Conservation (phyloP, 306 rosid genomes). For the Spatholobus suberectus region DNA sequence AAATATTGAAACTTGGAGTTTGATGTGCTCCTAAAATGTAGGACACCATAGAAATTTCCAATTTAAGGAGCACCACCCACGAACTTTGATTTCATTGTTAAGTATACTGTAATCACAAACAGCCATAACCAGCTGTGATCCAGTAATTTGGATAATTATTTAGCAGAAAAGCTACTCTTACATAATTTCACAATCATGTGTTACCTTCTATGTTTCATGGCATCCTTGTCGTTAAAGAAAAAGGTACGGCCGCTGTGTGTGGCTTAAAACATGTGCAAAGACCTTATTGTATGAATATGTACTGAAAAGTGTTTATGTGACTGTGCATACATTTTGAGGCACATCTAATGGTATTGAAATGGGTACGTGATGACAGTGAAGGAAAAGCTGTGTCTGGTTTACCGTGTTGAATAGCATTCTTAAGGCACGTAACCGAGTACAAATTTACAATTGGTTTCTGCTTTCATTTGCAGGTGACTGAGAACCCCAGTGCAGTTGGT, state of each 20-base stretch:
- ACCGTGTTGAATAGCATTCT: neutral
- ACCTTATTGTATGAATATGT: neutral
- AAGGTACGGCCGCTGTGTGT: too few relatives aligned
- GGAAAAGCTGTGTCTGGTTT: neutral
- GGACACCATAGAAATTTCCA: neutral
- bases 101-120: neutral
- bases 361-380: neutral
- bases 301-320: neutral
- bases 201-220: neutral
- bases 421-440: neutral
- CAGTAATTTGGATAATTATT: slow-evolving; percentile 4
- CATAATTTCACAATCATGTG: neutral
- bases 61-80: slow-evolving; percentile 12
- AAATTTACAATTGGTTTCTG: slow-evolving; percentile 17
- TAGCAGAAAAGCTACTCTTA: neutral
- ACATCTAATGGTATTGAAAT: neutral
- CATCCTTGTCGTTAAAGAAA: too few relatives aligned
- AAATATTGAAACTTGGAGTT: neutral
- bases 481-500: slow-evolving; percentile 94
- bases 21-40: slow-evolving; percentile 16
- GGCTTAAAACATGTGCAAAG: neutral
- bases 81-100: slow-evolving; percentile 19
- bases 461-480: slow-evolving; percentile 70
- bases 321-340: neutral
- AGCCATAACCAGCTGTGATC: neutral